Conservation (phyloP, 148 eudicot species). For the Linanthus parryae region DNA sequence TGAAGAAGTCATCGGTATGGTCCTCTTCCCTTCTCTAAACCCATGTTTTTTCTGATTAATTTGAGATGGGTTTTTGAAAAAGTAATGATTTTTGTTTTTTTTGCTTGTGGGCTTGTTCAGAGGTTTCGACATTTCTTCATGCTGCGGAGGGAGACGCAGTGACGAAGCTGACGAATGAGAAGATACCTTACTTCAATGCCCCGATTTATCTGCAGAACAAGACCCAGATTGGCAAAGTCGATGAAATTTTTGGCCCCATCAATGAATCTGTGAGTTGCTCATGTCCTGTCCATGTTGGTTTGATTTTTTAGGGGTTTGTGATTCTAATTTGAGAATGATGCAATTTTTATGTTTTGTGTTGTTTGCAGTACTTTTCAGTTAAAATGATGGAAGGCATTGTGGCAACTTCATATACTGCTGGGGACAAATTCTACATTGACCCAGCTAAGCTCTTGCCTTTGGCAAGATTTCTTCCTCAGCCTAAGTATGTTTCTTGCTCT, state of each 20-base stretch:
- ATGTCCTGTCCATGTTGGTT: neutral
- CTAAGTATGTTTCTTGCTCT: slow-evolving; percentile 56
- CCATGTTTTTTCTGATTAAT: no score
- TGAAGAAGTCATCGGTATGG: slow-evolving; percentile 69
- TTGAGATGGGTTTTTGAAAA: no score
- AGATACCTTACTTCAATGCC: slow-evolving; percentile 86
- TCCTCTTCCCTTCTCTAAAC: slow-evolving; percentile 1
- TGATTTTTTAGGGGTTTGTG: neutral
- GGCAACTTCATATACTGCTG: slow-evolving; percentile 71
- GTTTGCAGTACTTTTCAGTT: slow-evolving; percentile 53
- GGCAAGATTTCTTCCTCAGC: slow-evolving; percentile 91
- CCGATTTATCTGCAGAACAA: slow-evolving; percentile 86
- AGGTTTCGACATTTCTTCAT: slow-evolving; percentile 69
- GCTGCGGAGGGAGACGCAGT: slow-evolving; percentile 94
- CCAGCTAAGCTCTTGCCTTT: slow-evolving; percentile 88
- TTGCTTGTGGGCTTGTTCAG: slow-evolving; percentile 20
- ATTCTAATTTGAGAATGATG: neutral
- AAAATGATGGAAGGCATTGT: slow-evolving; percentile 90
- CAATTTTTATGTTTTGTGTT: neutral
- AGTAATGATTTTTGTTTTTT: neutral
- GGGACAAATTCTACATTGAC: slow-evolving; percentile 91
- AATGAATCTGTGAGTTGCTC: slow-evolving; percentile 70
- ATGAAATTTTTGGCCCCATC: slow-evolving; percentile 91
- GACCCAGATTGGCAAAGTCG: slow-evolving; percentile 89
- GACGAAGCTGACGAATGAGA: slow-evolving; percentile 82